Evolutionary conservation across 2,329 filamentous ascomycete species (phyloP).

Genomic region (Exophiala viscosa): DNA sequence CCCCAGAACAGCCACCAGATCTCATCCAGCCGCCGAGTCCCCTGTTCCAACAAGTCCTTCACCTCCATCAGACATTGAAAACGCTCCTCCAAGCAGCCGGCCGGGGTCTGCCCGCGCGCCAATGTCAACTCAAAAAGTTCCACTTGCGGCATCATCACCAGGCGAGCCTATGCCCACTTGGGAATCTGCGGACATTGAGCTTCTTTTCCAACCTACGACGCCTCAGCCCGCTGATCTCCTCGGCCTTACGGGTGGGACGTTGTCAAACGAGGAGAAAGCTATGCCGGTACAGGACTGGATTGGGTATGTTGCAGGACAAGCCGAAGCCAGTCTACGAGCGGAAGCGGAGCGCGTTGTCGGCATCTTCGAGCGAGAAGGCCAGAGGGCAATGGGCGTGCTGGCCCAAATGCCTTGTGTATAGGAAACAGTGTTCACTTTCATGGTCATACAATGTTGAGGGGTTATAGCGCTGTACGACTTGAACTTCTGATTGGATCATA

Average conservation of each 20-base stretch:
- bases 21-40: neutral
- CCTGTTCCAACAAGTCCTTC: slow-evolving; percentile 11
- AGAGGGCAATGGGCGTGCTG: slow-evolving; percentile 69
- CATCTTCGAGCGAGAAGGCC: slow-evolving; percentile 78
- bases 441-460: slow-evolving; percentile 13
- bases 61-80: slow-evolving; percentile 65
- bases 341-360: slow-evolving; percentile 82
- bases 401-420: slow-evolving; percentile 63
- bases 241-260: slow-evolving; percentile 45
- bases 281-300: slow-evolving; percentile 98
- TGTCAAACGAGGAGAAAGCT: slow-evolving; percentile 72
- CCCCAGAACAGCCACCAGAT: neutral
- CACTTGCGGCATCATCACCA: slow-evolving; percentile 58
- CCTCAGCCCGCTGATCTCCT: slow-evolving; percentile 45
- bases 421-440: no score
- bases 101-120: slow-evolving; percentile 47
- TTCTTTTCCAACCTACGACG: slow-evolving; percentile 54
- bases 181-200: slow-evolving; percentile 72
- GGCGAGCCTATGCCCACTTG: slow-evolving; percentile 55
- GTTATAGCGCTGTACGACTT: neutral
- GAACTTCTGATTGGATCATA: neutral
- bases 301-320: slow-evolving; percentile 70
- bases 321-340: slow-evolving; percentile 71
- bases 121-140: slow-evolving; percentile 22
- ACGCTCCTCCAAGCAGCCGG: slow-evolving; percentile 67